Evolutionary conservation across 192 early-diverging fungal species (phyloP), one percentile per base, ranked within the genome.

Genomic region (Umbelopsis sp.): DNA sequence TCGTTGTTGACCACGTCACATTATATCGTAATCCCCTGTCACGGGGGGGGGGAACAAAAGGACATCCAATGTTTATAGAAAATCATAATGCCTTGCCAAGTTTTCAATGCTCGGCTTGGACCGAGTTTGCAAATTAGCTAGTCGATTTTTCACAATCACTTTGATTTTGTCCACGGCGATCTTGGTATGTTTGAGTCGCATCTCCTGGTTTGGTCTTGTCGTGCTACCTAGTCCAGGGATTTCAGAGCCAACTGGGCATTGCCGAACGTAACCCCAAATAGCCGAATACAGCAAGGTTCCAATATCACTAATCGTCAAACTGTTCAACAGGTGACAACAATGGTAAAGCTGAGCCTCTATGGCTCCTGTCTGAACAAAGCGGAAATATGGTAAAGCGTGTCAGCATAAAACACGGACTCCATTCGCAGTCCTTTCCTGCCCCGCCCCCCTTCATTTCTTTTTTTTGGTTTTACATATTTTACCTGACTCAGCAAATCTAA

Each of bases 231-330:
- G 56, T 3, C 56, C 56, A 34, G 56, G 56, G 24, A 62, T 62
- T 62, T 62, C 56, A 62, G 56, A 62, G 16, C 56, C 56, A 32
- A 62, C 56, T 62, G 56, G 31, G 34, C 56, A 62, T n/a, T 32
- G 56, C 11, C 56, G 56, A 16, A 26, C 34, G 17, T 62, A 62
- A 0, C 26, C 56, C 56, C 56, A 62, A 17, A 62, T 62, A 5
- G 32, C 56, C 25, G 31, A 36, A 26, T 62, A 62, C 0, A 62
- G 56, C 9, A 62, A 7, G 17, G 16, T 34, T 4, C 56, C 56
- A 34, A 62, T 62, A 34, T 62, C 56, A 62, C 56, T 11, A 34
- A 34, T 62, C 26, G 16, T 4, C 12, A 62, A 3, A 4, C 26
- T 20, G 29, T 29, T 17, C 26, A 62, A 20, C 31, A 62, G 29